Conservation (phyloP, 495 filamentous ascomycete species). For the Neurospora hispaniola region DNA sequence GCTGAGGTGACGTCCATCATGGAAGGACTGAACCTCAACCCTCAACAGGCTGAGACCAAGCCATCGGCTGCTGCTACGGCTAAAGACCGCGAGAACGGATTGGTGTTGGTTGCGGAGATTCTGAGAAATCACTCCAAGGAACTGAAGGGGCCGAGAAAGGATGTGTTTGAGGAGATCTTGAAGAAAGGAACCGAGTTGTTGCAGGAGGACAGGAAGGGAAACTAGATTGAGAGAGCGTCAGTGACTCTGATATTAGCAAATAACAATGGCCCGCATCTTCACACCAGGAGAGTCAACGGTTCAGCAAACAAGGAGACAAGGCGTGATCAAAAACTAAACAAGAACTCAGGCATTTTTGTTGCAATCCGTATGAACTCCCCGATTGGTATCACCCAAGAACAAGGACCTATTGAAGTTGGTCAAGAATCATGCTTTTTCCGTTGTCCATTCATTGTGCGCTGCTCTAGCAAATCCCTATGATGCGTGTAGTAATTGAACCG, state of each 20-base stretch:
- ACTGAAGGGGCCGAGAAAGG: constrained; percentile 22
- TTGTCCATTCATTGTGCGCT: constrained; percentile 27
- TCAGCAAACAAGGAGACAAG: not conserved
- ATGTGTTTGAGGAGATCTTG: constrained; percentile 27
- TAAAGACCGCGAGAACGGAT: constrained; percentile 52
- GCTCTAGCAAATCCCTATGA: constrained; percentile 30
- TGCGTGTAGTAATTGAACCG: constrained; percentile 22
- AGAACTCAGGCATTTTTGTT: not conserved
- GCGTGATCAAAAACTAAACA: not conserved
- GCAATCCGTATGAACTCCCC: constrained; percentile 10
- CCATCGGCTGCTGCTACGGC: constrained; percentile 22
- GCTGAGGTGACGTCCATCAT: not conserved
- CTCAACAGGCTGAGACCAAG: constrained; percentile 25
- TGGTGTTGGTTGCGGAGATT: constrained; percentile 52
- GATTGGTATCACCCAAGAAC: constrained; percentile 3
- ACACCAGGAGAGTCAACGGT: not conserved
- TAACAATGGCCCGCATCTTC: not conserved
- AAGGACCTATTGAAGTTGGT: constrained; percentile 2
- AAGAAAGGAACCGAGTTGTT: constrained; percentile 25
- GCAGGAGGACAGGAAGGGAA: constrained; percentile 12
- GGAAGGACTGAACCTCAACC: constrained; percentile 19
- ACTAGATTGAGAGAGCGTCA: not conserved
- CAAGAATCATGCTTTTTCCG: constrained; percentile 27
- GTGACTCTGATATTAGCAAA: not conserved
- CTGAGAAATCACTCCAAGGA: constrained; percentile 36